Base-by-base conservation (phyloP, 108 stramenopile species). In the Cyclotella distinguenda region DNA sequence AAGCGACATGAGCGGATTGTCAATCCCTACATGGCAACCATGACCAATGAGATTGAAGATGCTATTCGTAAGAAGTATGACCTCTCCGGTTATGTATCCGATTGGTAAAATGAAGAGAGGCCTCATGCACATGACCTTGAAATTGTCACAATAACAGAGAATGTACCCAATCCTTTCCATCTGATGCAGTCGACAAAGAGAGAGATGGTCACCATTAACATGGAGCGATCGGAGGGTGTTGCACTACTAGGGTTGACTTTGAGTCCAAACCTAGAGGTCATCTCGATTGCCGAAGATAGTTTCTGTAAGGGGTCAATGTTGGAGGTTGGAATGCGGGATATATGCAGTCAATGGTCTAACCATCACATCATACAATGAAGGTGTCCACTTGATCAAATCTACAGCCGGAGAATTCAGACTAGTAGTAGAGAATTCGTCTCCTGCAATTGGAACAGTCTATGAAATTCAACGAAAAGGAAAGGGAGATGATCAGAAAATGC, bases 161-260 rank as follows among this genome's bases (percentile, higher is more conserved):
- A 42, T 25, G 40, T 42, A 4, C 23, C 3, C 2, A 59, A 59
- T 59, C 57, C 57, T 26, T 59, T 56, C 19, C 54, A 56, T 36
- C 34, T 32, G 15, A 36, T 16, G n/a, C 54, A 35, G 4, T 3
- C 7, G 5, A 35, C 54, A 19, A 35, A 13, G 15, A 56, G 36
- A 18, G 9, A 7, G 5, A 35, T 18, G 6, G 19, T 56, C 3
- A 10, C 34, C 33, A 35, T 56, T n/a, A n/a, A 33, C 21, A 56
- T 56, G 54, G 4, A 11, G 15, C 5, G 6, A 51, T 27, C 11
- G 15, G 4, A 6, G 15, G 6, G 15, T 51, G 25, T 15, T 22
- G 28, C 15, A 12, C 50, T 6, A 22, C 23, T 51, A 6, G 23
- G 50, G 5, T 51, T 51, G 19, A 36, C 30, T 6, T 35, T 36